Conservation (phyloP, 192 early-diverging fungal genomes). For the Geranomyces michiganensis region DNA sequence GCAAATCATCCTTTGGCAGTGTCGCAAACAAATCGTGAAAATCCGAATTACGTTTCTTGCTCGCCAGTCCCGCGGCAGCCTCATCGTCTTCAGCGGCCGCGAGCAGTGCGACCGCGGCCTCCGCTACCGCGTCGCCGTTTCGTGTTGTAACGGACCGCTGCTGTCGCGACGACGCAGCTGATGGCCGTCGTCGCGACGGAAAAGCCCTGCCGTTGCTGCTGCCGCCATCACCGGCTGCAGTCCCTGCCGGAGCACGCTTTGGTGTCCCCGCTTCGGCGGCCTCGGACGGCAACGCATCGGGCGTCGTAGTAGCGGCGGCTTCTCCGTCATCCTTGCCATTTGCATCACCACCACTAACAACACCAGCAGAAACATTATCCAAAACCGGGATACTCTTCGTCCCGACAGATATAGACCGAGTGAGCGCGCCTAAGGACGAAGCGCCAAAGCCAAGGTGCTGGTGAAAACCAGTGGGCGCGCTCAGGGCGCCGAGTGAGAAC, state of each 20-base stretch:
- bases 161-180: background rate
- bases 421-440: background rate
- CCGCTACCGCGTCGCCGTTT: slow-evolving; percentile 15
- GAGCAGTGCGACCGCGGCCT: slow-evolving; percentile 17
- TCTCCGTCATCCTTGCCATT: too few species aligned
- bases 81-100: background rate
- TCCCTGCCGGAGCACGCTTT: background rate
- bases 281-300: background rate
- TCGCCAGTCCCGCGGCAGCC: slow-evolving; percentile 13
- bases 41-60: slow-evolving; percentile 45
- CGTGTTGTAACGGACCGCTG: slow-evolving; percentile 1
- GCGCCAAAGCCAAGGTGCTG: background rate
- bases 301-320: too few species aligned
- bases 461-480: background rate
- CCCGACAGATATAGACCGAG: background rate
- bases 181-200: background rate
- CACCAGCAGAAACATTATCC: background rate
- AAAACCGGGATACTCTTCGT: background rate
- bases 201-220: background rate
- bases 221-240: background rate
- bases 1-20: slow-evolving; percentile 37
- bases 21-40: slow-evolving; percentile 52
- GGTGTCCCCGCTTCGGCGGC: background rate
- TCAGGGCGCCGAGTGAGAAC: background rate
- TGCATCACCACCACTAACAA: background rate